Evolutionary conservation across 2,329 filamentous ascomycete genomes (phyloP), one percentile per base, ranked within the genome.

Genomic region (Myriosclerotinia scirpicola): DNA sequence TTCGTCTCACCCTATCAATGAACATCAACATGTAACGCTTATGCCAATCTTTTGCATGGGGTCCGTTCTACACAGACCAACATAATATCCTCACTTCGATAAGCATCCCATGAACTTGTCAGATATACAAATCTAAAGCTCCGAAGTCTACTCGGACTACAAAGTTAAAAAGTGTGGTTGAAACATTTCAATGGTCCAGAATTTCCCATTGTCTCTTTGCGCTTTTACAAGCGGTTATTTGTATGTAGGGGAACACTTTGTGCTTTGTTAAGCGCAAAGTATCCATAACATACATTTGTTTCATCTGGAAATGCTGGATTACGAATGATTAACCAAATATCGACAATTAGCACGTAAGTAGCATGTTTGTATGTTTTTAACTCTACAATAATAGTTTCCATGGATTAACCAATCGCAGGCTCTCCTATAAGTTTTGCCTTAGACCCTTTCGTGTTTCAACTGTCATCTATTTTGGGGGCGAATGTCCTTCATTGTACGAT

Each of bases 1-100:
- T 9, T 48, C 20, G n/a, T 30, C 54, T 48, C 54, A 38, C 34
- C 63, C 54, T 40, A 59, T 65, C 54, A 54, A 54, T 40, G 17
- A 58, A 50, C 50, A 58, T 50, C 54, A 58, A 50, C 50, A 58
- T 40, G 42, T 54, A 58, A 48, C 34, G 42, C 48, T 60, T 50
- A 48, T 50, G 14, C 34, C 60, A 54, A 30, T 40, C 34, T 22
- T 36, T 22, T 64, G 38, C 50, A 20, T 34, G 26, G 40, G 22
- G n/a, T 38, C 36, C 36, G 15, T 53, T 8, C 60, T 38, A 65
- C 64, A 65, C 54, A 65, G 54, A n/a, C 54, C 64, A 53, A 26
- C 22, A 22, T 58, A 20, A 46, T 44, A 65, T 65, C 38, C 40
- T 52, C 40, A 50, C 54, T 12, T 6, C 9, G 44, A 38, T 8